Percentiles rank a stretch among this genome's conserved stretches.
phyloP scores from a whole-genome alignment of 2,329 filamentous ascomycete species.

The Fusarium bactridioides region DNA sequence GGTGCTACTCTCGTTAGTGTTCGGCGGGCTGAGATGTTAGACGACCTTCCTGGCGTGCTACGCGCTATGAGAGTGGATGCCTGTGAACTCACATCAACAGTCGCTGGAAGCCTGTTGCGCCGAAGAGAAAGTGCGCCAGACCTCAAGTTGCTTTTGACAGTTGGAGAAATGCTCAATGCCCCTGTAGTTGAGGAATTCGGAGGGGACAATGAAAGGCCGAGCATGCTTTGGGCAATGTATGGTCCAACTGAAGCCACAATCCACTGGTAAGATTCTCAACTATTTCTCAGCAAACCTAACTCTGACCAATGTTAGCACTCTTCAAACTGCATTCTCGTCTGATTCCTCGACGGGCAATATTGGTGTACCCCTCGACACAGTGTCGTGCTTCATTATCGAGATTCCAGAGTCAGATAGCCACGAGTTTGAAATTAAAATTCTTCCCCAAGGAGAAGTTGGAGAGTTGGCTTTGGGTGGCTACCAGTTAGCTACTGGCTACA shows the following conservation, averaged over 20 bases:
- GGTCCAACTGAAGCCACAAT: constrained; percentile 92
- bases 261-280: constrained; percentile 67
- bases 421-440: constrained; percentile 54
- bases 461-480: constrained; percentile 83
- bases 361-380: constrained; percentile 80
- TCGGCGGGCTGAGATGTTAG: constrained; percentile 73
- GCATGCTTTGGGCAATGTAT: constrained; percentile 91
- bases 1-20: constrained; percentile 78
- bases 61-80: constrained; percentile 75
- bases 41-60: constrained; percentile 76
- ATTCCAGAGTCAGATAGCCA: constrained; percentile 45
- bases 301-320: constrained; percentile 59
- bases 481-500: constrained; percentile 81
- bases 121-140: constrained; percentile 72
- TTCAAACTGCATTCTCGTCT: constrained; percentile 69
- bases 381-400: constrained; percentile 76
- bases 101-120: constrained; percentile 78
- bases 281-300: neutral
- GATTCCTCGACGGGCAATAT: constrained; percentile 72
- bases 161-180: constrained; percentile 89
- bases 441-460: constrained; percentile 73
- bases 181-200: constrained; percentile 84
- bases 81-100: constrained; percentile 88
- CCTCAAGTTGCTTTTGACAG: constrained; percentile 79
- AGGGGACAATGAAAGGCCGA: constrained; percentile 56